These are phyloP conservation scores for Pelargonium cotyledonis DNA, from an alignment of 441 rosid genomes.

Conservation along the genomic window DNA sequence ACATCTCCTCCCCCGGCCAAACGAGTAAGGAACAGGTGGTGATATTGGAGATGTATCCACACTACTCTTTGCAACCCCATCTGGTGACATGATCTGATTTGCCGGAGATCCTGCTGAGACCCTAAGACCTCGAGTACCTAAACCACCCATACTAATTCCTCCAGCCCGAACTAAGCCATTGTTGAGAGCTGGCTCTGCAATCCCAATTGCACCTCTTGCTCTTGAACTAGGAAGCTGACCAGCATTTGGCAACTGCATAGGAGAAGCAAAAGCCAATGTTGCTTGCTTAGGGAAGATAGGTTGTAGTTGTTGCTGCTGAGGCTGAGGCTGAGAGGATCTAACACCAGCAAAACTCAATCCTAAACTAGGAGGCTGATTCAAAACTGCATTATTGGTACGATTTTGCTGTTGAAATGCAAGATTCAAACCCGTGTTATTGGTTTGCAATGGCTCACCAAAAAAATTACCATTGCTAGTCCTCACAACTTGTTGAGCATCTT, in stretches of 20 bases:
- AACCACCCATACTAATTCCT: slow-evolving; percentile 42
- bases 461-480: slow-evolving; percentile 28
- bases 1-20: slow-evolving; percentile 50
- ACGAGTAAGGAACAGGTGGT: slow-evolving; percentile 47
- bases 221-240: slow-evolving; percentile 38
- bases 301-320: slow-evolving; percentile 31
- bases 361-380: slow-evolving; percentile 40
- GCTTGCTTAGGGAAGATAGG: slow-evolving; percentile 50
- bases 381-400: slow-evolving; percentile 32
- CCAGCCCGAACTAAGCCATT: slow-evolving; percentile 46
- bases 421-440: slow-evolving; percentile 26
- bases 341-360: slow-evolving; percentile 38
- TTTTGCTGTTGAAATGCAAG: slow-evolving; percentile 43
- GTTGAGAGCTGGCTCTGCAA: slow-evolving; percentile 35
- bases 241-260: slow-evolving; percentile 27
- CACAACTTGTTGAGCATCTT: slow-evolving; percentile 39
- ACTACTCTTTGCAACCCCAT: slow-evolving; percentile 38
- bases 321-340: slow-evolving; percentile 34
- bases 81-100: slow-evolving; percentile 42
- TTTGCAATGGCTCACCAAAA: slow-evolving; percentile 26
- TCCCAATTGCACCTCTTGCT: slow-evolving; percentile 42
- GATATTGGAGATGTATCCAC: slow-evolving; percentile 40
- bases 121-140: slow-evolving; percentile 27
- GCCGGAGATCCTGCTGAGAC: slow-evolving; percentile 44
- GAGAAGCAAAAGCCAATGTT: slow-evolving; percentile 36